Evolutionary conservation across 345 rosid species (phyloP).

Genomic region (Eucalyptus melliodora): DNA sequence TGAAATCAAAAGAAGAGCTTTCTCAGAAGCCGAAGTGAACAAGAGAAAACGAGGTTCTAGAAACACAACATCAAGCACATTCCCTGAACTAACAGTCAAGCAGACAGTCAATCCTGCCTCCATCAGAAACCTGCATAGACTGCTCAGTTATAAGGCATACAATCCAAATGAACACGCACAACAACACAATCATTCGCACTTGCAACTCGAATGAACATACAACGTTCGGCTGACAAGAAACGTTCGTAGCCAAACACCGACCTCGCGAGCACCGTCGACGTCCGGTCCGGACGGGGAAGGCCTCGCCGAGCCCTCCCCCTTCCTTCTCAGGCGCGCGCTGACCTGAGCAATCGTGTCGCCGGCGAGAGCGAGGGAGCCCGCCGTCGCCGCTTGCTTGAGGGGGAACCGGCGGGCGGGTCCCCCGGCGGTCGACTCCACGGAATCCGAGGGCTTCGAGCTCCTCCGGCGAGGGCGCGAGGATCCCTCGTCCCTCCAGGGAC

Average conservation of each 20-base stretch:
- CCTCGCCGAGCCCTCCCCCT: neutral
- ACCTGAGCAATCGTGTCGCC: conserved; percentile 85
- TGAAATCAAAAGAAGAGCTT: neutral
- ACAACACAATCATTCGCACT: neutral
- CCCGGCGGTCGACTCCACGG: conserved; percentile 16
- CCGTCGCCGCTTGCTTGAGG: conserved; percentile 70
- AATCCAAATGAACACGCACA: neutral
- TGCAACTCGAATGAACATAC: neutral
- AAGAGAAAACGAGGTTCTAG: neutral
- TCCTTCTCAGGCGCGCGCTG: conserved; percentile 29
- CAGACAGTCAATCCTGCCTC: neutral
- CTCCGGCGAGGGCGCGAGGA: conserved; percentile 11
- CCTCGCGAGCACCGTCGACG: neutral
- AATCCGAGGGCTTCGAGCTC: conserved; percentile 37
- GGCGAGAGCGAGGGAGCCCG: conserved; percentile 61
- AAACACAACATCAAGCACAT: neutral
- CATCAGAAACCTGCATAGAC: neutral
- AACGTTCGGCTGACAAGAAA: neutral
- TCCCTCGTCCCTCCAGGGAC: conserved; percentile 4
- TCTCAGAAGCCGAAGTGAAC: neutral
- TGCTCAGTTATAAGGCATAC: neutral
- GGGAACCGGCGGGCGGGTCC: conserved; percentile 48
- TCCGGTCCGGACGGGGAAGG: conserved; percentile 7
- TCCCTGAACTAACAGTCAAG: neutral
- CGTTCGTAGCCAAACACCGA: neutral